Evolutionary conservation across 139 green algal genomes (phyloP).

Genomic region (Chlamydomonas schloesseri): DNA sequence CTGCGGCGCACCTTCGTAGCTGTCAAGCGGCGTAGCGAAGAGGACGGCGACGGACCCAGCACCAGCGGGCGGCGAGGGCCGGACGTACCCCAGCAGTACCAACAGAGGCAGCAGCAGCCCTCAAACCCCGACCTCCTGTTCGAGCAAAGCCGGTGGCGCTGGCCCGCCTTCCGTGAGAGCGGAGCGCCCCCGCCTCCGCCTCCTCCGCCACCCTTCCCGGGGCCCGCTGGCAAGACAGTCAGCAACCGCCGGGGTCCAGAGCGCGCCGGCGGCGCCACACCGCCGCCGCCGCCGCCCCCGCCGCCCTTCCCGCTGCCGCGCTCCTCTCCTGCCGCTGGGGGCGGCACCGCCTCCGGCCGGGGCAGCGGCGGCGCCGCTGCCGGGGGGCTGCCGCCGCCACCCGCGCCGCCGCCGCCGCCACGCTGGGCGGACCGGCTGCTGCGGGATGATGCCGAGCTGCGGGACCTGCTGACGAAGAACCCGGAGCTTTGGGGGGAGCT

Average conservation of each 20-base stretch:
- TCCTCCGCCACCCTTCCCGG: background rate
- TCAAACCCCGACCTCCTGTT: background rate
- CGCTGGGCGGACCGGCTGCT: constrained; percentile 15
- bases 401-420: background rate
- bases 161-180: background rate
- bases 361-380: too few species aligned
- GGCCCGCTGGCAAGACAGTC: background rate
- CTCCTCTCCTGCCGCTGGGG: too few species aligned
- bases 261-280: background rate
- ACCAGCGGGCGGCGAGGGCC: too few species aligned
- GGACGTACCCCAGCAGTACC: background rate
- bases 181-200: background rate
- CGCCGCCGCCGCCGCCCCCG: background rate
- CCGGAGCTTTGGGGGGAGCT: constrained; percentile 36
- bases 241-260: too few species aligned
- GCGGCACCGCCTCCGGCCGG: too few species aligned
- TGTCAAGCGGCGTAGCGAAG: too few species aligned
- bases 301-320: background rate
- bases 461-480: background rate
- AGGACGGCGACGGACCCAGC: too few species aligned
- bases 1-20: too few species aligned
- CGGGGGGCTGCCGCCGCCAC: background rate
- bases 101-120: background rate
- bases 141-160: constrained; percentile 36
- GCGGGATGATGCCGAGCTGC: background rate